Conservation (phyloP, 2,329 filamentous ascomycete genomes). For the Scedosporium dehoogii region DNA sequence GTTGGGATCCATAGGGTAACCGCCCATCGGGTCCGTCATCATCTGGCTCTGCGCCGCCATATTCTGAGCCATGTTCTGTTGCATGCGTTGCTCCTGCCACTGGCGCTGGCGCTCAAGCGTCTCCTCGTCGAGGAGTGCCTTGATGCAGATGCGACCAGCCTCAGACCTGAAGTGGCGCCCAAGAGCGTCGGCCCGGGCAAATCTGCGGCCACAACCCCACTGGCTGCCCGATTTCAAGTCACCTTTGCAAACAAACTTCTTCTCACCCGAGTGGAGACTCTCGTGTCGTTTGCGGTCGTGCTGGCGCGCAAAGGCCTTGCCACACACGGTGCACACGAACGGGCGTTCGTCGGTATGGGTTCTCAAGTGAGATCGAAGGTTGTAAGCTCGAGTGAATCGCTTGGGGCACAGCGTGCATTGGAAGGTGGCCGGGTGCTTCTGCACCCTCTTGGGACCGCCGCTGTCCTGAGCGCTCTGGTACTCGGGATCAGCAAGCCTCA, state of each 20-base stretch:
- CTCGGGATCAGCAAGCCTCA: constrained; percentile 82
- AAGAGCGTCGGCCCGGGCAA: constrained; percentile 89
- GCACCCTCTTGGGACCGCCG: constrained; percentile 67
- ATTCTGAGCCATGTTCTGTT: constrained; percentile 53
- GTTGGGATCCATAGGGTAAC: constrained; percentile 45
- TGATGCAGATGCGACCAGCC: constrained; percentile 92
- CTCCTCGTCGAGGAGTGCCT: constrained; percentile 93
- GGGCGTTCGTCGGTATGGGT: constrained; percentile 96
- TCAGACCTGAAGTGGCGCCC: constrained; percentile 93
- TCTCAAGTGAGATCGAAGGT: constrained; percentile 85
- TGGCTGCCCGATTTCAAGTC: constrained; percentile 71
- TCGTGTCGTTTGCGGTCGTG: constrained; percentile 97
- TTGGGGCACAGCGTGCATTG: constrained; percentile 92
- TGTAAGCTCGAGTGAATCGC: constrained; percentile 92
- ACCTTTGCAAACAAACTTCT: constrained; percentile 96
- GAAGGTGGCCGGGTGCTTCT: constrained; percentile 96
- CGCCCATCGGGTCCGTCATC: constrained; percentile 49
- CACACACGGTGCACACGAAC: constrained; percentile 93
- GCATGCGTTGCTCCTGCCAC: constrained; percentile 63
- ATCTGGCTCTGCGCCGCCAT: constrained; percentile 39
- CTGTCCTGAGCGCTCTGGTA: constrained; percentile 57
- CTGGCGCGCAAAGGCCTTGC: constrained; percentile 93
- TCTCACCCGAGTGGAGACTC: constrained; percentile 90
- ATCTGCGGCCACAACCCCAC: constrained; percentile 90
- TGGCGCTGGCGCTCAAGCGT: constrained; percentile 68